A percentile compares a stretch with the other conserved stretches of the same genome.
Evolutionary conservation across 192 early-diverging fungal species (phyloP).

Genomic region (Coemansia sp.): DNA sequence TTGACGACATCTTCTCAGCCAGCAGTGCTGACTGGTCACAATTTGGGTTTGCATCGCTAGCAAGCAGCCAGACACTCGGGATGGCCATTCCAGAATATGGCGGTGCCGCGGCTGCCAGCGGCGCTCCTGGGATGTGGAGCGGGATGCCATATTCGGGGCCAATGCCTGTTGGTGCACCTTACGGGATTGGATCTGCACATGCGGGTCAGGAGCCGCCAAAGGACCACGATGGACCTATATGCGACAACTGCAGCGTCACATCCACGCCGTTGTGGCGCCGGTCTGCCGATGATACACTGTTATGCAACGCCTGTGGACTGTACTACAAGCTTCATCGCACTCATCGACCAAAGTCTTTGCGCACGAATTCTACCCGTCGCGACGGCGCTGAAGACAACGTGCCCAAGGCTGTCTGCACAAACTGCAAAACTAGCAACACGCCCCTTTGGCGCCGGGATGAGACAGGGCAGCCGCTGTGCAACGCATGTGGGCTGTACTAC

Average conservation of each 20-base stretch:
- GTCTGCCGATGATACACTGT: constrained; percentile 75
- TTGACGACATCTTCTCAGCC: constrained; percentile 55
- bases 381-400: constrained; percentile 41
- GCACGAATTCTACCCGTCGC: constrained; percentile 68
- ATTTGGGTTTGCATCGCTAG: constrained; percentile 44
- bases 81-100: constrained; percentile 45
- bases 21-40: constrained; percentile 49
- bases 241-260: constrained; percentile 76
- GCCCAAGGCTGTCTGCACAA: constrained; percentile 61
- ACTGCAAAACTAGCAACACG: constrained; percentile 86
- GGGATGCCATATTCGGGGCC: constrained; percentile 34
- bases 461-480: constrained; percentile 89
- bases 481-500: constrained; percentile 95
- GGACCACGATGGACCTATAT: constrained; percentile 55
- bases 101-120: constrained; percentile 3
- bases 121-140: constrained; percentile 37
- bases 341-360: constrained; percentile 81
- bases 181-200: constrained; percentile 22
- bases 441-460: constrained; percentile 93
- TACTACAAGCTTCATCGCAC: constrained; percentile 93
- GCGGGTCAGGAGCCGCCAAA: constrained; percentile 16
- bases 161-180: constrained; percentile 35
- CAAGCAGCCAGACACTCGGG: constrained; percentile 27
- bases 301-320: constrained; percentile 97
- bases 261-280: constrained; percentile 93